Evolutionary conservation across 2,329 filamentous ascomycete genomes (phyloP).

Genomic region (Penicillium sp.): DNA sequence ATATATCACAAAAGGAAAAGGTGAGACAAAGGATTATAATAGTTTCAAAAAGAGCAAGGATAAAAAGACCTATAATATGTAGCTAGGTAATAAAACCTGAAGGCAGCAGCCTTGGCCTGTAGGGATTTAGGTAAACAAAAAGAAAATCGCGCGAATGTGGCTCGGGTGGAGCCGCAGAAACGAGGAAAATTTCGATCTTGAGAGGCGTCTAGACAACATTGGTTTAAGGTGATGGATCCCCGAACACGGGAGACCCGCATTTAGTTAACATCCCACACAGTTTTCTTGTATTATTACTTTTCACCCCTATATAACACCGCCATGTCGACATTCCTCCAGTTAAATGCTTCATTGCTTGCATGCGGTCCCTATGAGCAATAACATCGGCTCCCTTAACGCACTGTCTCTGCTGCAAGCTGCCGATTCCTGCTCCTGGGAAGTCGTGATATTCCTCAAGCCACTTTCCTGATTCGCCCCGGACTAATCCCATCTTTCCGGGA

Average conservation of each 20-base stretch:
- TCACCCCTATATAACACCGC: neutral
- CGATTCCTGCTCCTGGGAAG: conserved; percentile 9
- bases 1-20: neutral
- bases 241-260: neutral
- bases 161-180: conserved; percentile 1
- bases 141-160: neutral
- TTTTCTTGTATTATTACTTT: neutral
- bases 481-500: neutral
- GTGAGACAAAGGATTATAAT: neutral
- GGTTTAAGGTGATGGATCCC: conserved; percentile 7
- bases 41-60: neutral
- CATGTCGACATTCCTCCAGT: conserved; percentile 18
- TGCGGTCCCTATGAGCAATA: conserved; percentile 21
- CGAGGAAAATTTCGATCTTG: conserved; percentile 1
- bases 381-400: conserved; percentile 14
- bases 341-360: conserved; percentile 21
- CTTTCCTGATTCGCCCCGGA: conserved; percentile 18
- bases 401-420: conserved; percentile 14
- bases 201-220: neutral
- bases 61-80: neutral
- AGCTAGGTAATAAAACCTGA: neutral
- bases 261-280: neutral
- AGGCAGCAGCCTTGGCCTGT: neutral
- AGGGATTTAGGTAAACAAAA: neutral
- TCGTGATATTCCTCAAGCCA: neutral